A percentile compares a stretch with the other conserved stretches of the same genome.
phyloP scores from a whole-genome alignment of 768 basidiomycete genomes.

The Rhizopogon sp. region DNA sequence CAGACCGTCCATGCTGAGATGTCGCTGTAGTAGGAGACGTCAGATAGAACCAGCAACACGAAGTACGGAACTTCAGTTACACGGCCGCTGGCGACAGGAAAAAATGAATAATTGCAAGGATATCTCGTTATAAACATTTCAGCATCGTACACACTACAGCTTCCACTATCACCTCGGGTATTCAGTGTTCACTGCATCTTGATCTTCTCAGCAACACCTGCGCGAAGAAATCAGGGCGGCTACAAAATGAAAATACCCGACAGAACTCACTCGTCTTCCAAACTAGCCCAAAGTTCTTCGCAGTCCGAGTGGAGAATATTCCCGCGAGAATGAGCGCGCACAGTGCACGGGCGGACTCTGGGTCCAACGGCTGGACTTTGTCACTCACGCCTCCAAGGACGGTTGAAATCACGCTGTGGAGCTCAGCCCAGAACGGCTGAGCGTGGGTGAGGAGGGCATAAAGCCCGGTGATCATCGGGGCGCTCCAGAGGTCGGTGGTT shows the following conservation, averaged over 20 bases:
- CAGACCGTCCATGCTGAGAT: no score
- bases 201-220: constrained; percentile 20
- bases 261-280: constrained; percentile 12
- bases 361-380: constrained; percentile 46
- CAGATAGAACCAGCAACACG: no score
- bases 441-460: constrained; percentile 84
- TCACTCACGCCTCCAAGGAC: constrained; percentile 35
- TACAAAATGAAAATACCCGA: background rate
- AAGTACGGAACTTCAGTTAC: no score
- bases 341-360: constrained; percentile 62
- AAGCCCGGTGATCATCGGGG: constrained; percentile 69
- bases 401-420: constrained; percentile 44
- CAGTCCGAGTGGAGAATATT: constrained; percentile 59
- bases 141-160: background rate
- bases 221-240: background rate
- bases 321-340: constrained; percentile 62
- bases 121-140: background rate
- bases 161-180: background rate
- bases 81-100: no score
- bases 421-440: constrained; percentile 76
- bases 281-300: constrained; percentile 51
- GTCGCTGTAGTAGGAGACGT: no score
- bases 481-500: constrained; percentile 80
- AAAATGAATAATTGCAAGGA: background rate
- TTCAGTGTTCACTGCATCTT: constrained; percentile 15